A percentile compares a stretch with the other conserved stretches of the same genome.
phyloP scores from a whole-genome alignment of 345 rosid genomes.

The Arabis hirsuta region DNA sequence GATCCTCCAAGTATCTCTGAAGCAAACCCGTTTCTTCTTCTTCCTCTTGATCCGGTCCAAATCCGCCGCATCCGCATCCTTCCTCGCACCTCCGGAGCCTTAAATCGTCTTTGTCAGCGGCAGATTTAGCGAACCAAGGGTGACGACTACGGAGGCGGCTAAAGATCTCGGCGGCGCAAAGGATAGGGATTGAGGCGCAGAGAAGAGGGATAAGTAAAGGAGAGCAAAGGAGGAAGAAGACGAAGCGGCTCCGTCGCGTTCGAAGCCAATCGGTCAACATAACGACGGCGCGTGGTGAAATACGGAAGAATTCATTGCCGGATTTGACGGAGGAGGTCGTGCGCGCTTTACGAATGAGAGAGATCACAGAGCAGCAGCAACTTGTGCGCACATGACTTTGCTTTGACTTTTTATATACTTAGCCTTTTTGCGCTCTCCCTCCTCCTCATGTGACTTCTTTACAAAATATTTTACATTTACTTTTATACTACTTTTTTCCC shows the following conservation, averaged over 20 bases:
- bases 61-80: conserved; percentile 49
- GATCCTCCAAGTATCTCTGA: conserved; percentile 74
- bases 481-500: too few relatives aligned
- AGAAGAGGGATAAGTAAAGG: conserved; percentile 66
- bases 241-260: conserved; percentile 54
- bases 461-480: too few relatives aligned
- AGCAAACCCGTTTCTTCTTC: conserved; percentile 54
- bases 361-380: conserved; percentile 19
- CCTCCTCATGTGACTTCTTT: too few relatives aligned
- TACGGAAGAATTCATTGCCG: background rate
- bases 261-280: conserved; percentile 61
- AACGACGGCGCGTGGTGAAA: conserved; percentile 17
- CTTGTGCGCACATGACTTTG: conserved; percentile 33
- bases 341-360: conserved; percentile 10
- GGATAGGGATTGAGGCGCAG: conserved; percentile 57
- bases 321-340: conserved; percentile 18
- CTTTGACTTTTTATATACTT: conserved; percentile 18
- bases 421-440: too few relatives aligned
- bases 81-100: conserved; percentile 58
- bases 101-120: conserved; percentile 42
- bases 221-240: conserved; percentile 58
- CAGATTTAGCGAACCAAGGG: conserved; percentile 28
- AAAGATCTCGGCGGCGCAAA: conserved; percentile 58
- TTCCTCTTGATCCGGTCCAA: background rate
- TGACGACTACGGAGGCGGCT: conserved; percentile 47